A percentile compares a stretch with the other conserved stretches of the same genome.
These are phyloP conservation scores for Calocera cornea DNA, from an alignment of 768 basidiomycete species.

Conservation along the genomic window DNA sequence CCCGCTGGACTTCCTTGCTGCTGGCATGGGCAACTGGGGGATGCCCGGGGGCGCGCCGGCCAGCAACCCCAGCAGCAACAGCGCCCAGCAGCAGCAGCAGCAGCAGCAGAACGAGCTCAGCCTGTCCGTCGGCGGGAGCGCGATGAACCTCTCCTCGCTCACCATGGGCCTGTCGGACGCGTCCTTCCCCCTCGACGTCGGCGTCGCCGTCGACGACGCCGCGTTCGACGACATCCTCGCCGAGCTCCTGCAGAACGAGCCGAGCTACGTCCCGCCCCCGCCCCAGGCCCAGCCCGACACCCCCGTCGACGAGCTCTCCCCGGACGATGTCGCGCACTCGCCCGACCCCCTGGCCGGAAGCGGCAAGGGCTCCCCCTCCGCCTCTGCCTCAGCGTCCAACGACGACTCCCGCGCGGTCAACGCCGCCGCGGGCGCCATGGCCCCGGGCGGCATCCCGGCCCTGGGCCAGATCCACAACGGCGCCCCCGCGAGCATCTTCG, in stretches of 20 bases:
- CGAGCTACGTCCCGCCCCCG: not conserved
- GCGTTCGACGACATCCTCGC: conserved; percentile 4
- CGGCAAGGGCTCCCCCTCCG: not conserved
- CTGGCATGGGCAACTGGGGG: too few species aligned
- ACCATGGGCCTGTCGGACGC: not conserved
- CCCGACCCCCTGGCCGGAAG: not conserved
- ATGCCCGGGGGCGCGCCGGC: too few species aligned
- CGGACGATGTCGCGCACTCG: not conserved
- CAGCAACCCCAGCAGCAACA: not conserved
- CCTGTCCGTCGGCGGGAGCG: not conserved
- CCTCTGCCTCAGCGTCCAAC: not conserved
- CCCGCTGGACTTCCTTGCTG: not conserved
- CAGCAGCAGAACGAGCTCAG: not conserved
- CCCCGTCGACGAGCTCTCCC: not conserved
- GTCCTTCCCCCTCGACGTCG: not conserved
- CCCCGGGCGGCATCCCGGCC: not conserved
- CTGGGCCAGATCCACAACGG: conserved; percentile 1
- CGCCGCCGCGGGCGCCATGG: not conserved
- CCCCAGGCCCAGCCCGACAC: not conserved
- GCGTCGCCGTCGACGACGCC: not conserved
- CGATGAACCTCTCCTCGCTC: conserved; percentile 1
- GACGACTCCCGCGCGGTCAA: not conserved
- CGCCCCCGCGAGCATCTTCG: not conserved
- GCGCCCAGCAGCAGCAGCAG: not conserved
- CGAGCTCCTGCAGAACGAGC: conserved; percentile 2